Base-by-base conservation (phyloP, 441 rosid genomes). In the Mallotus repandus region DNA sequence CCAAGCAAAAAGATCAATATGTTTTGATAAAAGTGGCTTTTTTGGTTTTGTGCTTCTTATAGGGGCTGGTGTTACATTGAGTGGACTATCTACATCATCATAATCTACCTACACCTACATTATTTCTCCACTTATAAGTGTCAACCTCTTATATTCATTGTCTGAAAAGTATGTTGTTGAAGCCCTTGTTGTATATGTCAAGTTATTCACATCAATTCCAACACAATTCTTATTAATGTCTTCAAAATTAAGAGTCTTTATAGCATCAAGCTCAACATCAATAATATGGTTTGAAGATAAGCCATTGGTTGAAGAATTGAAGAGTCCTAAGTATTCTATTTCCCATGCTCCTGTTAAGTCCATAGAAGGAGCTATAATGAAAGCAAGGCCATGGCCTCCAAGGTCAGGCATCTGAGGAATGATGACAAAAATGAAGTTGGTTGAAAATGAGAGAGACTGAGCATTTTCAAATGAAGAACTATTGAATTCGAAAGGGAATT, bases 21-120 rank as follows among this genome's bases (percentile, higher is more conserved):
- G 6, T 21, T 64, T 54, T 7, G 92, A 87, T 74, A 92, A 55
- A n/a, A 90, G 87, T 61, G 91, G 87, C 52, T 21, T 61, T 38
- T 62, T 14, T 7, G 92, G 88, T 70, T 86, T 80, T 6, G 9
- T 19, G 5, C 5, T 48, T 21, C 29, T 68, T 5, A 78, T 48
- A 56, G 93, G 91, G 68, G 91, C 89, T 35, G 88, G n/a, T 5
- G 89, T 82, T 58, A 89, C 86, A 73, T 77, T 80, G 11, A 88
- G 81, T 8, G 72, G 66, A 62, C 56, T 78, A n/a, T 64, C 72
- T 4, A 3, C 21, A 7, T 77, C 86, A 56, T 80, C 55, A 46
- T 89, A 89, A 22, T 85, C 91, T 25, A 91, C 50, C 92, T 93
- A 91, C 16, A 81, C 81, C 70, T 85, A 88, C 57, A 84, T 76